These are phyloP conservation scores for Pseudogymnoascus sp. DNA, from an alignment of 2,329 filamentous ascomycete species.

Conservation along the genomic window DNA sequence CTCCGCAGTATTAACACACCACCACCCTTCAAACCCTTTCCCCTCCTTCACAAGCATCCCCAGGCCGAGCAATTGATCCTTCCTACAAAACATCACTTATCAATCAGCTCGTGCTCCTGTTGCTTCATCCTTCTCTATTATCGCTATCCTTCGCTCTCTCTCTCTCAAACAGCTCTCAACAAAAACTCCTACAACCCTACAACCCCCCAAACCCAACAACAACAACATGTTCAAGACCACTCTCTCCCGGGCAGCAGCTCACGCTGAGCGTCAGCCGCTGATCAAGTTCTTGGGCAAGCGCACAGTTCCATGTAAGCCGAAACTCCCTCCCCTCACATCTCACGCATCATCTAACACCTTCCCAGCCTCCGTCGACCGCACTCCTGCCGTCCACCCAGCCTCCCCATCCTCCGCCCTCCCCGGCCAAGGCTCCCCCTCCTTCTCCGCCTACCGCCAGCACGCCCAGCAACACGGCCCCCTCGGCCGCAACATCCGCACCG, in stretches of 20 bases:
- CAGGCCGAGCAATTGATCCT: neutral
- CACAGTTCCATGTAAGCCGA: conserved; percentile 33
- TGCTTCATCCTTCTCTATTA: neutral
- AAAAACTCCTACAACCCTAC: neutral
- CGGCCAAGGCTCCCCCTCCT: conserved; percentile 43
- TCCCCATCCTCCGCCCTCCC: conserved; percentile 48
- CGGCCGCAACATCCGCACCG: conserved; percentile 24
- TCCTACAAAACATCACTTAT: neutral
- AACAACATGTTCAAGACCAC: conserved; percentile 11
- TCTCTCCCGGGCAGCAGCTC: conserved; percentile 20
- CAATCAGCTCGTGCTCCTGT: conserved; percentile 8
- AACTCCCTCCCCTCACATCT: neutral
- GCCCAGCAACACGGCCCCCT: conserved; percentile 56
- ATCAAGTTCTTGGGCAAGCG: conserved; percentile 39
- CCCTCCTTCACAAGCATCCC: conserved; percentile 3
- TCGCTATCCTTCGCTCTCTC: neutral
- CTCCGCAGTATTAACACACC: conserved; percentile 9
- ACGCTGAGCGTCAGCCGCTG: conserved; percentile 34
- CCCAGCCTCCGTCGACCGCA: conserved; percentile 50
- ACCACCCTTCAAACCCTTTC: neutral
- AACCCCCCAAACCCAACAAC: neutral
- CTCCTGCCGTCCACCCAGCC: conserved; percentile 51
- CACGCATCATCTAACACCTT: conserved; percentile 17
- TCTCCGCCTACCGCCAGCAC: conserved; percentile 53
- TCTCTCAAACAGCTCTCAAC: neutral